Evolutionary conservation across 306 rosid species (phyloP).

Genomic region (Prunus mira): DNA sequence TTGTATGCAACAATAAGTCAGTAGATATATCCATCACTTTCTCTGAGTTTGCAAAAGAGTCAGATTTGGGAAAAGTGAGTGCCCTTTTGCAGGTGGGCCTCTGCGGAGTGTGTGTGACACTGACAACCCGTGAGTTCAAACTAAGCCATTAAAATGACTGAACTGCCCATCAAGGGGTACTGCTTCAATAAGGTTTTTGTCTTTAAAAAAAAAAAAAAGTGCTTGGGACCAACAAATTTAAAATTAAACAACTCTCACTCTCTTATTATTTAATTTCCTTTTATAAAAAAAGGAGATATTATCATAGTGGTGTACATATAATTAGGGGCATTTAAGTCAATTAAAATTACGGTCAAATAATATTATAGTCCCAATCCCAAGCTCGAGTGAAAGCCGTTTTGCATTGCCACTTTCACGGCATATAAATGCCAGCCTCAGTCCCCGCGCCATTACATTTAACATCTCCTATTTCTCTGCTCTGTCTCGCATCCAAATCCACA

Average conservation of each 20-base stretch:
- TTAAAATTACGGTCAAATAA: not conserved
- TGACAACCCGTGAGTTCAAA: not conserved
- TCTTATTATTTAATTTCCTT: not conserved
- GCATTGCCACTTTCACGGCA: slow-evolving; percentile 12
- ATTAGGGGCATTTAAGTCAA: not conserved
- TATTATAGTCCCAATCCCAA: not conserved
- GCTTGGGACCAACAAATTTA: too few species aligned
- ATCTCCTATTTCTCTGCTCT: slow-evolving; percentile 2
- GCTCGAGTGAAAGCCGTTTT: not conserved
- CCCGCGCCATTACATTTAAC: slow-evolving; percentile 28
- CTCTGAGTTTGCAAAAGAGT: not conserved
- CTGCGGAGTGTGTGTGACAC: not conserved
- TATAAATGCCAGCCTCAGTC: slow-evolving; percentile 8
- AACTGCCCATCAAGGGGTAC: not conserved
- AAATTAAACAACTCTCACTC: not conserved
- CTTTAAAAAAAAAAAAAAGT: too few species aligned
- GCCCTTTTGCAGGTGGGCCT: not conserved
- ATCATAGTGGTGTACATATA: too few species aligned
- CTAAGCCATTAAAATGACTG: not conserved
- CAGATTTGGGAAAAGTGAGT: slow-evolving; percentile 10
- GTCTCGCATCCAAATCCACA: not conserved
- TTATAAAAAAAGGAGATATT: not conserved
- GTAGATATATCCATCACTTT: not conserved
- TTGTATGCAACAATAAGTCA: too few species aligned
- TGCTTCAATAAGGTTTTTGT: too few species aligned